phyloP scores from a whole-genome alignment of 495 filamentous ascomycete species.

The Podospora conica region DNA sequence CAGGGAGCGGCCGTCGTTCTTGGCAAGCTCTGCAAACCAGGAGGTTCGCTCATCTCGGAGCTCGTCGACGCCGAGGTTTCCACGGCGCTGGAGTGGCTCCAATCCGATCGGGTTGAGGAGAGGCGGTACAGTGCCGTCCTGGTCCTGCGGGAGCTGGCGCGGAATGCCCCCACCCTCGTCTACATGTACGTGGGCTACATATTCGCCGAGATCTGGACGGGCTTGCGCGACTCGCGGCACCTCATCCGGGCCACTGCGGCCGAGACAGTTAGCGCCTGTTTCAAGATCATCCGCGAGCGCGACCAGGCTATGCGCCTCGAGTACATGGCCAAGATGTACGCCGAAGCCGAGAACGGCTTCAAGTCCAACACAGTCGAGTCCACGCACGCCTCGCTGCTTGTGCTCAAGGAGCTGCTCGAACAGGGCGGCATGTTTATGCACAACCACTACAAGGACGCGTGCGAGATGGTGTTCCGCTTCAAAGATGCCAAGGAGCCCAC shows the following conservation, averaged over 20 bases:
- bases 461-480: constrained; percentile 82
- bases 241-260: constrained; percentile 87
- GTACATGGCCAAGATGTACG: constrained; percentile 82
- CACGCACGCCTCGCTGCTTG: constrained; percentile 85
- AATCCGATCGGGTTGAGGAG: constrained; percentile 89
- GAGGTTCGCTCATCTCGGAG: constrained; percentile 90
- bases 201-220: constrained; percentile 93
- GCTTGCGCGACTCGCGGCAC: constrained; percentile 78
- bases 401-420: constrained; percentile 81
- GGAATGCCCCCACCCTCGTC: constrained; percentile 86
- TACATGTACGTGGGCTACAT: constrained; percentile 86
- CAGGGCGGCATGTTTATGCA: constrained; percentile 99
- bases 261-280: constrained; percentile 85
- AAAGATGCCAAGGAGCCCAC: constrained; percentile 86
- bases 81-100: constrained; percentile 89
- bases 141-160: constrained; percentile 79
- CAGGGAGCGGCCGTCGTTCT: constrained; percentile 79
- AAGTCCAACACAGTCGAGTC: constrained; percentile 72
- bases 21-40: constrained; percentile 82
- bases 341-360: constrained; percentile 73
- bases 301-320: constrained; percentile 76
- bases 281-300: constrained; percentile 86
- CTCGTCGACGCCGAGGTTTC: constrained; percentile 95
- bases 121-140: constrained; percentile 87
- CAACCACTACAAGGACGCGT: constrained; percentile 75